Evolutionary conservation across 495 filamentous ascomycete genomes (phyloP), one percentile per base, ranked within the genome.

Genomic region (Tuber umbilicatum): DNA sequence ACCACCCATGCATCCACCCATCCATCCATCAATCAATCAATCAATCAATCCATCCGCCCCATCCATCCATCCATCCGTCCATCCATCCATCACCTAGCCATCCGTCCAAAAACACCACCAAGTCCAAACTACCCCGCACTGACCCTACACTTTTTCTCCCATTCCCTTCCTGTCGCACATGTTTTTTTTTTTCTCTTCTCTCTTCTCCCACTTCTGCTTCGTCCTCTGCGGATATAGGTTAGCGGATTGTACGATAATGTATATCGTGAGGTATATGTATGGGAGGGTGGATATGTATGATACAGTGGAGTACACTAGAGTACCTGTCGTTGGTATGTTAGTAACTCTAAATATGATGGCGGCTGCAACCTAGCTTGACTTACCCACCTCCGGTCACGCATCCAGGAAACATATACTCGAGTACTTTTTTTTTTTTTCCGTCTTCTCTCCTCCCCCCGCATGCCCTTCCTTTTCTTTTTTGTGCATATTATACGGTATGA

Each of bases 151-250:
- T 10, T n/a, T 55, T 5, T 77, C 23, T n/a, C 23, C 5, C 23
- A n/a, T 3, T 74, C 72, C 69, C 41, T 74, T 70, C 75, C 77
- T 78, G 75, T 78, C 77, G 75, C 77, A 78, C 77, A 78, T 78
- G 76, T 75, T 69, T 73, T 81, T 45, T 86, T 86, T 77, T 71
- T 43, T 73, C 81, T 45, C 86, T 86, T 75, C 79, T 84, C 35
- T 84, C 84, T 69, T 85, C 83, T 38, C 83, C 85, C 67, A 83
- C 84, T 70, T 60, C 23, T 3, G 6, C 23, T 27, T 55, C 47
- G 7, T 27, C 23, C 12, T 55, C 47, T 27, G 42, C 17, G 17
- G 0, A 16, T 16, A 5, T 45, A 16, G 42, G 17, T n/a, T n/a
- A n/a, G n/a, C n/a, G n/a, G n/a, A n/a, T n/a, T n/a, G 42, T 45